Evolutionary conservation across 768 basidiomycete species (phyloP).

Genomic region (Arthromyces matolae): DNA sequence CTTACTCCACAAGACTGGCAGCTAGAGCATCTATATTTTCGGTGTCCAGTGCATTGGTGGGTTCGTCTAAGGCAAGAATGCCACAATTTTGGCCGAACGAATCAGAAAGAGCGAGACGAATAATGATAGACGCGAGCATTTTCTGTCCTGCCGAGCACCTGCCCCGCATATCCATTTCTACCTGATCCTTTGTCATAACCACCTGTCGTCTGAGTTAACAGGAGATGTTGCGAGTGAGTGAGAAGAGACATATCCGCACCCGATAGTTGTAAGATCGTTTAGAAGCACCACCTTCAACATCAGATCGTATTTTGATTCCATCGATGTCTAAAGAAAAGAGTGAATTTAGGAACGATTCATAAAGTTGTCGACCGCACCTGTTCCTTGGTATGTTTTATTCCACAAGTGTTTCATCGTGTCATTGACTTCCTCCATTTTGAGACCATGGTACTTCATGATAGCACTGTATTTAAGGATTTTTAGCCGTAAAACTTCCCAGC

Average conservation of each 20-base stretch:
- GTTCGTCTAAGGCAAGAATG: constrained; percentile 95
- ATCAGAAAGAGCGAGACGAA: constrained; percentile 93
- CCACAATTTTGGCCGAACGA: constrained; percentile 98
- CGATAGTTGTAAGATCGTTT: constrained; percentile 97
- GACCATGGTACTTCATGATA: constrained; percentile 95
- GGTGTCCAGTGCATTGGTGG: constrained; percentile 93
- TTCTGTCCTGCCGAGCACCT: constrained; percentile 98
- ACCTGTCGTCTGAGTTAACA: constrained; percentile 52
- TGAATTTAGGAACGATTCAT: too few species aligned
- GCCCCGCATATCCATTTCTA: constrained; percentile 99
- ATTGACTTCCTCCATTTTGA: constrained; percentile 99
- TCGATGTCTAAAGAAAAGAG: constrained; percentile 96
- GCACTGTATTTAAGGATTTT: constrained; percentile 51
- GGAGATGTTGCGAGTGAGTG: too few species aligned
- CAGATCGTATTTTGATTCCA: constrained; percentile 92
- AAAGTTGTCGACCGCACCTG: too few species aligned
- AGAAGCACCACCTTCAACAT: constrained; percentile 85
- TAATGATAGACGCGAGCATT: constrained; percentile 97
- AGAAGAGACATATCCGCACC: constrained; percentile 45
- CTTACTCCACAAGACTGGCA: constrained; percentile 86
- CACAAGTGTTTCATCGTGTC: constrained; percentile 95
- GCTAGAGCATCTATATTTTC: constrained; percentile 97
- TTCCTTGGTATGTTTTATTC: constrained; percentile 99
- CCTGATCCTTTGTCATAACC: constrained; percentile 98
- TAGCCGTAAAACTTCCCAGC: neutral